Evolutionary conservation across 139 green algal genomes (phyloP), one percentile per base, ranked within the genome.

Genomic region (Picochlorum sp.): DNA sequence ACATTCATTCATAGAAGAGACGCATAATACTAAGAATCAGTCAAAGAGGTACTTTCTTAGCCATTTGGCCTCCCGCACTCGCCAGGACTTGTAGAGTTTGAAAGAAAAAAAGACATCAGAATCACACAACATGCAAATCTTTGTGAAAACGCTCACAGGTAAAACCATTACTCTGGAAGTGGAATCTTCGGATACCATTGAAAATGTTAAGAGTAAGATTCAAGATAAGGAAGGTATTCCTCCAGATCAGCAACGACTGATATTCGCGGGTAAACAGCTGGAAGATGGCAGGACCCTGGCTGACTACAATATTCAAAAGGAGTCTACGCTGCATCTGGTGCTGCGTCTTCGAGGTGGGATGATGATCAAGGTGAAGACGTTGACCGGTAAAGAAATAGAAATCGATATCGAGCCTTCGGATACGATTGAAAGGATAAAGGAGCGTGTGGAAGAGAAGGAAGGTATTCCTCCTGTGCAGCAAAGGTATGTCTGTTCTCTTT

Each of bases 311-410:
- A 93, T 95, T 64, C 80, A 93, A 73, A 94, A 95, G 78, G 89
- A 98, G 78, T 96, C 87, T 24, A 98, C 91, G 1, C 81, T 98
- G n/a, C 91, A 97, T 77, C 61, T 98, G 79, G 93, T 98, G 69
- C 85, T 98, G 50, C 67, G 67, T 37, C 53, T 75, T 43, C 67
- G 61, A n/a, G 79, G 79, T 32, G 77, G 77, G 31, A 85, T 87
- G 68, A 88, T 85, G 74, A 89, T 94, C 68, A 92, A 94, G 57
- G 86, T 94, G 35, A 99, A 99, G 71, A 99, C 93, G 16, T 72
- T 99, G 54, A 99, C 92, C 10, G 93, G 93, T 39, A 98, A 98
- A 67, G 93, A 98, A 79, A 97, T 99, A 37, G 93, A 99, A 73
- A 96, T 99, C 33, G 93, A 99, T 75, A 98, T 99, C 35, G 93